A percentile compares a stretch with the other conserved stretches of the same genome.
phyloP scores from a whole-genome alignment of 2,329 filamentous ascomycete species.

The Hypoxylon sp. region DNA sequence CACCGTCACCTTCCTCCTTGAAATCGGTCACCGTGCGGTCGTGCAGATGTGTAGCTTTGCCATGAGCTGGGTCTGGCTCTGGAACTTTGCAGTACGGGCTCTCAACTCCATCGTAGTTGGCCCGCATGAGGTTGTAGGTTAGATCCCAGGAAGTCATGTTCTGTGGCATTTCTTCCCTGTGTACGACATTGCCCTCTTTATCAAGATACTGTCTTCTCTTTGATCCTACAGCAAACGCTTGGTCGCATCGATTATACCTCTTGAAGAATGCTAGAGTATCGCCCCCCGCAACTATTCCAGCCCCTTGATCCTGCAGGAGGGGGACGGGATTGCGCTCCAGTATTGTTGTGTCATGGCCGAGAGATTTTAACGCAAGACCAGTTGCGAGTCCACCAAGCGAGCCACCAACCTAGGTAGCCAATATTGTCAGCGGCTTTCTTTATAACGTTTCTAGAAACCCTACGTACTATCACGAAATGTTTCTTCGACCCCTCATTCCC shows the following conservation, averaged over 20 bases:
- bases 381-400: conserved; percentile 57
- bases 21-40: conserved; percentile 51
- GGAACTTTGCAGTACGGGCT: conserved; percentile 51
- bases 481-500: conserved; percentile 35
- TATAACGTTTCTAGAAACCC: background rate
- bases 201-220: conserved; percentile 52
- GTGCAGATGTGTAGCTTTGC: conserved; percentile 50
- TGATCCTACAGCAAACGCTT: conserved; percentile 50
- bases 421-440: conserved; percentile 4
- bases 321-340: conserved; percentile 58
- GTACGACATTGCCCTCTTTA: conserved; percentile 50
- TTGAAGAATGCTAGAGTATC: conserved; percentile 57
- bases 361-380: conserved; percentile 55
- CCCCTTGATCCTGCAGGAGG: conserved; percentile 61
- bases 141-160: conserved; percentile 63
- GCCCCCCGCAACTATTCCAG: conserved; percentile 60
- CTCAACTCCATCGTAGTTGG: conserved; percentile 56
- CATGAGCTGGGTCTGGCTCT: conserved; percentile 42
- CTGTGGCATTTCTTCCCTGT: conserved; percentile 53
- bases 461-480: conserved; percentile 46
- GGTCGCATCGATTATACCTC: conserved; percentile 54
- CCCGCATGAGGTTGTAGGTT: conserved; percentile 58
- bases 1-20: conserved; percentile 41
- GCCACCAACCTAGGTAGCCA: conserved; percentile 53
- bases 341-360: conserved; percentile 57